These are phyloP conservation scores for Chaetomiaceae sp. DNA, from an alignment of 2,329 filamentous ascomycete species.

Conservation along the genomic window DNA sequence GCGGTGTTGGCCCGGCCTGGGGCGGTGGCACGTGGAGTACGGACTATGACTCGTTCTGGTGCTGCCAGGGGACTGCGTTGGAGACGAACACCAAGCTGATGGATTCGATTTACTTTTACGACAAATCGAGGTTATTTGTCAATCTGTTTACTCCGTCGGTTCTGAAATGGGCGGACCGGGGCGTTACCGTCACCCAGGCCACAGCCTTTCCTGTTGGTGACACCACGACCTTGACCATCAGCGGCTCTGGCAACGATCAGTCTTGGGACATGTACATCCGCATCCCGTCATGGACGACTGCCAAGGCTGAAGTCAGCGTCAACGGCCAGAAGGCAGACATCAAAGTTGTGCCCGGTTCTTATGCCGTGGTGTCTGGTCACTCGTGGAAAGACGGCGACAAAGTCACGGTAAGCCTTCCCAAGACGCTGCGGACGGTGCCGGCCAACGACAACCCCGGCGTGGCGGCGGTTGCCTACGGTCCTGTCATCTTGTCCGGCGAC, in stretches of 20 bases:
- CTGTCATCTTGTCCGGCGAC: slow-evolving; percentile 41
- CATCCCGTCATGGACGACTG: slow-evolving; percentile 42
- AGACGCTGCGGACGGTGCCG: slow-evolving; percentile 39
- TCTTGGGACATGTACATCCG: slow-evolving; percentile 38
- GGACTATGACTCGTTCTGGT: slow-evolving; percentile 51
- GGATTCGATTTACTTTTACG: slow-evolving; percentile 49
- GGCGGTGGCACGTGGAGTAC: slow-evolving; percentile 52
- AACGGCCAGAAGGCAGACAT: slow-evolving; percentile 37
- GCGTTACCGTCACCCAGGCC: slow-evolving; percentile 39
- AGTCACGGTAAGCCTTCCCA: slow-evolving; percentile 42
- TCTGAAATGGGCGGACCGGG: slow-evolving; percentile 40
- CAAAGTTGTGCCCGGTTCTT: slow-evolving; percentile 34
- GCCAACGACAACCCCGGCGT: slow-evolving; percentile 45
- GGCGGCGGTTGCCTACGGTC: slow-evolving; percentile 45
- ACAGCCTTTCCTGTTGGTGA: slow-evolving; percentile 42
- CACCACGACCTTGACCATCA: slow-evolving; percentile 37
- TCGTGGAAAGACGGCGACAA: slow-evolving; percentile 41
- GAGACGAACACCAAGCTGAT: slow-evolving; percentile 52
- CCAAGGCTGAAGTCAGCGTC: slow-evolving; percentile 36
- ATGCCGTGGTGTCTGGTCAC: slow-evolving; percentile 37
- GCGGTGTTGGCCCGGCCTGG: slow-evolving; percentile 49
- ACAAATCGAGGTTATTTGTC: slow-evolving; percentile 40
- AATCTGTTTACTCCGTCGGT: slow-evolving; percentile 47
- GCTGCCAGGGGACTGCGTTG: slow-evolving; percentile 48
- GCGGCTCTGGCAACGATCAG: slow-evolving; percentile 30